Evolutionary conservation across 2,329 filamentous ascomycete species (phyloP).

Genomic region (Fusarium anthophilum): DNA sequence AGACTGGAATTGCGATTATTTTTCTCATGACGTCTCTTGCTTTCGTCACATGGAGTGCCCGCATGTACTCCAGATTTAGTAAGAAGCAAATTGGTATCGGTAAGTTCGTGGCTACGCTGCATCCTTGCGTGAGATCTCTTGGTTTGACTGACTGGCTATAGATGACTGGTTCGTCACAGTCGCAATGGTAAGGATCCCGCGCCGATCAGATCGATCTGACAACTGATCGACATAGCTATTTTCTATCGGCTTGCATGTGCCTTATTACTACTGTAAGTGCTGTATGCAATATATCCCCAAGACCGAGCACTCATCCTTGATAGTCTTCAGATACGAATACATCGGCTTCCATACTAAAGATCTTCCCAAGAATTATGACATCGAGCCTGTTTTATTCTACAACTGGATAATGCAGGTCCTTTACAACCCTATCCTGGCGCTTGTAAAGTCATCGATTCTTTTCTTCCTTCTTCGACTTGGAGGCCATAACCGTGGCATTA

Average conservation of each 20-base stretch:
- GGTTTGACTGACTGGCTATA: neutral
- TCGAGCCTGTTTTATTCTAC: constrained; percentile 31
- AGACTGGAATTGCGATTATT: constrained; percentile 29
- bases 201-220: neutral
- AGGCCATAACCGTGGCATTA: constrained; percentile 41
- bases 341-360: constrained; percentile 18
- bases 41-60: constrained; percentile 20
- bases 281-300: rapidly evolving
- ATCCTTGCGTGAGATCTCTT: neutral
- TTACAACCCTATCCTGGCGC: constrained; percentile 57
- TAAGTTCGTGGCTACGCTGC: neutral
- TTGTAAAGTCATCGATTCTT: constrained; percentile 57
- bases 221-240: constrained; percentile 2
- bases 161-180: constrained; percentile 30
- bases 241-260: constrained; percentile 23
- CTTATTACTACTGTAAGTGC: constrained; percentile 29
- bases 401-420: constrained; percentile 42
- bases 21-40: constrained; percentile 29
- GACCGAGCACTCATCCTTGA: neutral
- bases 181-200: constrained; percentile 24
- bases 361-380: constrained; percentile 18
- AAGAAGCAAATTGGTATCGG: constrained; percentile 32
- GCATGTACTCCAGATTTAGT: constrained; percentile 28
- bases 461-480: constrained; percentile 55
- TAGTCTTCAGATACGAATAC: constrained; percentile 34